phyloP scores from a whole-genome alignment of 805 yeast species.

The Candida pseudofarinosa region DNA sequence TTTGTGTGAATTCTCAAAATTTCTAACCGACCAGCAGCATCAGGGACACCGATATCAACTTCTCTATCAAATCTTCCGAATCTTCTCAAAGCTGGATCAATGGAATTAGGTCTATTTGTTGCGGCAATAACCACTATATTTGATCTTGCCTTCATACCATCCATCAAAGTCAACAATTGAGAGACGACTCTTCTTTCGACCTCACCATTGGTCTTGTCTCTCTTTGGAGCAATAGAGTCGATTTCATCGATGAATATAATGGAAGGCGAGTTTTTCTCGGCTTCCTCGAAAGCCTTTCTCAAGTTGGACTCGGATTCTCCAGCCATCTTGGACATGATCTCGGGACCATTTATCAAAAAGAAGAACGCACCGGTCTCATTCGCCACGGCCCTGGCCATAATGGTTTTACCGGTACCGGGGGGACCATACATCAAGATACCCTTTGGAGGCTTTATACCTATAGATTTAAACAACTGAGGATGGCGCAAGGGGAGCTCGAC shows the following conservation, averaged over 20 bases:
- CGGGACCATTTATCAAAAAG: conserved; percentile 97
- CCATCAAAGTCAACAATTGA: conserved; percentile 95
- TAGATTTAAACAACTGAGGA: conserved; percentile 95
- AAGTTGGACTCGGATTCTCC: conserved; percentile 97
- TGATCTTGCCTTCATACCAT: conserved; percentile 99
- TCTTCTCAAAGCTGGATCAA: conserved; percentile 82
- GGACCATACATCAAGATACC: conserved; percentile 99
- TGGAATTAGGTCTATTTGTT: conserved; percentile 82
- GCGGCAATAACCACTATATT: conserved; percentile 98
- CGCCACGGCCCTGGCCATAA: conserved; percentile 99
- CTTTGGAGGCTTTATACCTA: conserved; percentile 98
- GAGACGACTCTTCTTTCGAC: conserved; percentile 99
- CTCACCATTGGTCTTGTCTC: conserved; percentile 99
- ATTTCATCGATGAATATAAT: conserved; percentile 98
- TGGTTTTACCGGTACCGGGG: conserved; percentile 99
- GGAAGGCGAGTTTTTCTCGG: conserved; percentile 97
- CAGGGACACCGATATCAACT: conserved; percentile 90
- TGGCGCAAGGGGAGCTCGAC: conserved; percentile 98
- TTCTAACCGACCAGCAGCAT: conserved; percentile 97
- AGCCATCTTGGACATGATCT: conserved; percentile 99
- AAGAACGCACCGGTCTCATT: conserved; percentile 99
- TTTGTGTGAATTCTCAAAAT: conserved; percentile 96
- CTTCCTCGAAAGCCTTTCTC: conserved; percentile 98
- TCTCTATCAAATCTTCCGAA: conserved; percentile 85
- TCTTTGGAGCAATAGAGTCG: conserved; percentile 98